Evolutionary conservation across 164 flowering plant genomes (phyloP), one percentile per base, ranked within the genome.

Genomic region (Macadamia tetraphylla): DNA sequence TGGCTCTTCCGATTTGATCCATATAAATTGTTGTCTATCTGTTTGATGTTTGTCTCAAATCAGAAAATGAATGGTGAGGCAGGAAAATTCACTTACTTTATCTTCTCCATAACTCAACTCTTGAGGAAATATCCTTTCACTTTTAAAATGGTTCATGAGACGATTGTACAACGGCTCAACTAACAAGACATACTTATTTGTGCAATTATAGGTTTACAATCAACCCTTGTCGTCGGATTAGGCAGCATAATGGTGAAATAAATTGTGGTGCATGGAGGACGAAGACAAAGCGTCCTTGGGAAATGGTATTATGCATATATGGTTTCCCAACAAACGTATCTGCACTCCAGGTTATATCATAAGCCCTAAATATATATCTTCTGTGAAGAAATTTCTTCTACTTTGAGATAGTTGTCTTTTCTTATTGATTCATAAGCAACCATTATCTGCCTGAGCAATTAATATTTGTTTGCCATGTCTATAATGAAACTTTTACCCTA

Each of bases 241-340:
- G 91, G 78, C 97, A 89, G 67, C 97, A 91, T 65, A 93, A 89
- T 77, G 97, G 96, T 23, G 98, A 91, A 74, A 80, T 85, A 4
- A 69, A 70, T 30, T 68, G 80, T 67, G 95, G 98, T 12, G 97
- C 96, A 2, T 75, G 67, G 77, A 81, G 90, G 70, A 93, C 98
- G 2, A 91, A 89, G 88, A 73, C 31, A 15, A 84, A 78, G 69
- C 86, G 98, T 13, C 98, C 98, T 2, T 93, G 97, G 98, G 97
- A 93, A 66, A 91, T 93, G 97, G 84, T 86, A 11, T 17, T 91
- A 1, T 91, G 97, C 78, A 82, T 93, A 58, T 83, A 86, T 73
- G 97, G 98, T 30, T 93, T 93, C 80, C 91, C 94, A 12, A 82
- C 91, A 0, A 85, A 89, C 58, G 88, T 91, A 0, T 76, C 94